Base-by-base conservation (phyloP, 2,329 filamentous ascomycete genomes). In the Cladobotryum mycophilum region DNA sequence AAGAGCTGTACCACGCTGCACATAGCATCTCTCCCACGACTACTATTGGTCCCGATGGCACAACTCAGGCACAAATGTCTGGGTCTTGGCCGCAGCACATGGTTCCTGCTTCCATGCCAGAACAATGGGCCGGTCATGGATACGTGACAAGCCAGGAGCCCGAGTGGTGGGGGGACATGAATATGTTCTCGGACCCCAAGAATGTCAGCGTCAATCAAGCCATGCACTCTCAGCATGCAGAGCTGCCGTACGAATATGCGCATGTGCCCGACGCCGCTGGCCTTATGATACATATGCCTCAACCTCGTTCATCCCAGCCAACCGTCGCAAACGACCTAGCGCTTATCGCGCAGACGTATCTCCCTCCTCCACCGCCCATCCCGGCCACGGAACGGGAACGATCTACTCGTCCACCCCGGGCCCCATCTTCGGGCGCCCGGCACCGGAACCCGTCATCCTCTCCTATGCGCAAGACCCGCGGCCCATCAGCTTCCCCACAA, bases 281-380 rank as follows among this genome's bases (percentile, higher is more conserved):
- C 1, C 71, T 80, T 52, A 75, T 78, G 73, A 76, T 80, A 52
- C 74, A 79, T 57, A 76, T 78, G 75, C 76, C 75, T 15, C 75
- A 76, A 52, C 70, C 74, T 4, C 72, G 58, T 20, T 57, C 57
- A 5, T 52, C 56, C 14, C 57, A 66, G 25, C 64, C 71, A 5
- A 62, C 69, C 13, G 63, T 72, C 20, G 61, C 73, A 44, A 62
- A 63, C 54, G 66, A 66, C 34, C 48, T 71, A 56, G 51, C 60
- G 48, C 52, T 67, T 56, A 64, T 59, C 57, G 53, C 65, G 37
- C 67, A 67, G 50, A 65, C 67, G 4, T 67, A 68, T 42, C 63
- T 70, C 9, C 63, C 65, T 5, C 65, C 64, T 17, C 67, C 64
- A 6, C 64, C 60, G 20, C 63, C 66, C 6, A 53, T 61, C 2